These are phyloP conservation scores for Stevia rebaudiana DNA, from an alignment of 140 eudicot species.

Conservation along the genomic window DNA sequence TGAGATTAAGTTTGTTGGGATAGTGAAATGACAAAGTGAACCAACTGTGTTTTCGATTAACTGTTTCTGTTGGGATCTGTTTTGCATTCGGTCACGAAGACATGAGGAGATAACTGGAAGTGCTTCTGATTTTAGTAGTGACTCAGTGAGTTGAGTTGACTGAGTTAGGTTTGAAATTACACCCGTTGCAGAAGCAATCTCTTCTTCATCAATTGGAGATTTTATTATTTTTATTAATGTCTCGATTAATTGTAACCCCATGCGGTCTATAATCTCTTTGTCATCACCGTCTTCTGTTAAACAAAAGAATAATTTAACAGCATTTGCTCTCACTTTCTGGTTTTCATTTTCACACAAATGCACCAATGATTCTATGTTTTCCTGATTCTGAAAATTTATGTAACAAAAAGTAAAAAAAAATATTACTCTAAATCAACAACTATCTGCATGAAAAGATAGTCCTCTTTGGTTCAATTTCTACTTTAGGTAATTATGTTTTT, in stretches of 20 bases:
- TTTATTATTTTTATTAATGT: slow-evolving; percentile 37
- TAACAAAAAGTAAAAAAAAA: background rate
- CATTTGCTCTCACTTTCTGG: slow-evolving; percentile 43
- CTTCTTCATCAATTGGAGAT: slow-evolving; percentile 38
- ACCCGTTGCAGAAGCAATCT: slow-evolving; percentile 55
- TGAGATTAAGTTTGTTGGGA: slow-evolving; percentile 33
- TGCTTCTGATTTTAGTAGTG: slow-evolving; percentile 40
- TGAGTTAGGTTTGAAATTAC: slow-evolving; percentile 46
- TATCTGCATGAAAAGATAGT: background rate
- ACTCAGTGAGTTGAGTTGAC: slow-evolving; percentile 40
- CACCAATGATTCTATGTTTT: slow-evolving; percentile 32
- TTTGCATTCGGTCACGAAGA: slow-evolving; percentile 32
- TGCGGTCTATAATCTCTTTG: slow-evolving; percentile 33
- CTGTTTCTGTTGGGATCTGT: slow-evolving; percentile 29
- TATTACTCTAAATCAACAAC: background rate
- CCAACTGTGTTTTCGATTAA: slow-evolving; percentile 47
- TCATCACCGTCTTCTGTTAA: slow-evolving; percentile 48
- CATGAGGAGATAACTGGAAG: slow-evolving; percentile 26
- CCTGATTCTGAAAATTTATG: slow-evolving; percentile 35
- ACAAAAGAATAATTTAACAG: slow-evolving; percentile 50
- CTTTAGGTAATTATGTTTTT: background rate
- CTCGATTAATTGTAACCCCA: slow-evolving; percentile 33
- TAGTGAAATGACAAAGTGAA: slow-evolving; percentile 47
- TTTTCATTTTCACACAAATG: slow-evolving; percentile 42
- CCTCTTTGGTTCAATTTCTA: too few relatives aligned